Base-by-base conservation (phyloP, 129 eudicot genomes). In the Heracleum sosnowskyi region DNA sequence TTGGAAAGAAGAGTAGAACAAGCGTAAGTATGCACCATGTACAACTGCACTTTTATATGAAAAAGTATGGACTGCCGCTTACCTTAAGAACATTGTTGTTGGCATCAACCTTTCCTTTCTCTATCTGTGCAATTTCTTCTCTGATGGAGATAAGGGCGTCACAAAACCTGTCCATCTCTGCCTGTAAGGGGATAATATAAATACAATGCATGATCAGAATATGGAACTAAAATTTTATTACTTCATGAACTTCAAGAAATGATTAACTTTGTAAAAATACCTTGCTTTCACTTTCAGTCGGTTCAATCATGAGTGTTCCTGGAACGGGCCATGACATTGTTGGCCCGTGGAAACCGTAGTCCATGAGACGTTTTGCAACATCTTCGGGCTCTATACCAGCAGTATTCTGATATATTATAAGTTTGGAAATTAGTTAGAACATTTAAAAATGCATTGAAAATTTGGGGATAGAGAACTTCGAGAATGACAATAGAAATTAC, bases 261-360 rank as follows among this genome's bases (percentile, higher is more conserved):
- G 4, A 42, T 29, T 26, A 11, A 41, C 20, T 36, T 47, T 33
- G 51, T 51, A 31, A 7, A 64, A 55, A 46, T 85, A 94, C 98
- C 97, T 95, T 95, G 97, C 98, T 95, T 86, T 95, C 98, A 80
- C 98, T 91, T 86, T 95, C 98, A 5, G 98, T 95, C 13, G 98
- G 98, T 83, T 95, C 97, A 79, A 95, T 90, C 98, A 95, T 95
- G 46, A 95, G 98, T 11, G 98, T 95, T 45, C 98, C 98, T 4
- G 98, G 98, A 82, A 95, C 98, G 1, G 98, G 98, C 93, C 93
- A 95, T 28, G 98, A 95, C 98, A 95, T 91, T 76, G 98, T 95
- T 42, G 98, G 98, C 34, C 91, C 96, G 74, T 95, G 98, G 77
- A 95, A 95, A 73, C 98, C 98, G 15, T 91, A 95, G 88, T 95